Percentiles rank a stretch among this genome's conserved stretches.
Conservation (phyloP, 2,329 filamentous ascomycete genomes). For the Leptographium wingfieldii region DNA sequence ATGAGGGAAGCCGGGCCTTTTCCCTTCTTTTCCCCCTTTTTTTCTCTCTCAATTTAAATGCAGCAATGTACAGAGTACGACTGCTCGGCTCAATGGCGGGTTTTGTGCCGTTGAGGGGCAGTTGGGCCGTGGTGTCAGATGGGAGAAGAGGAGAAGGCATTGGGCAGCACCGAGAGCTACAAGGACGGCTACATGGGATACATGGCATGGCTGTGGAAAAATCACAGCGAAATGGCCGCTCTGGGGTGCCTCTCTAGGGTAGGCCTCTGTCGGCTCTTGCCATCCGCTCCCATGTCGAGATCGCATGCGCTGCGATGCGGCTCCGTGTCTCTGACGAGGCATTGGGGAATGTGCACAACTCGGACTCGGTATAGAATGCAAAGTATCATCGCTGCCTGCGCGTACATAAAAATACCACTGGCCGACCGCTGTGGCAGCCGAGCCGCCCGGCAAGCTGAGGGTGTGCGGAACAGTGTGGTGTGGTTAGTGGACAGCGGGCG, state of each 20-base stretch:
- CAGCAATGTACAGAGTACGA: too few relatives aligned
- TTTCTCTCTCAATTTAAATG: neutral
- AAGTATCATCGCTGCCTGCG: neutral
- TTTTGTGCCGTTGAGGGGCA: neutral
- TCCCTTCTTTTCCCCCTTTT: neutral
- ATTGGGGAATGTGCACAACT: neutral
- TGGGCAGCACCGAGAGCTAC: neutral
- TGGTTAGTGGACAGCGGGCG: neutral
- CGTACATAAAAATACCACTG: too few relatives aligned
- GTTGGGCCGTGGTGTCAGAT: neutral
- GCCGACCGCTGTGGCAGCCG: neutral
- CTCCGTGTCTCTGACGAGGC: neutral
- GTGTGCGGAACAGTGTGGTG: neutral
- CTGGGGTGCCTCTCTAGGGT: too few relatives aligned
- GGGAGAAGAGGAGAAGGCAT: neutral
- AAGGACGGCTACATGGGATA: neutral
- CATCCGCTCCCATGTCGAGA: too few relatives aligned
- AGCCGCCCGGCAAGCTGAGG: neutral
- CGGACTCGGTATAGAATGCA: too few relatives aligned
- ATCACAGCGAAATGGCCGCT: too few relatives aligned
- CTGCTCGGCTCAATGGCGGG: neutral
- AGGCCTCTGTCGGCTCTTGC: too few relatives aligned
- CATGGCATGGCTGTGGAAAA: neutral
- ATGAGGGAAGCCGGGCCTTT: neutral
- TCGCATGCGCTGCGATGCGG: too few relatives aligned